These are phyloP conservation scores for Amanita pallidorosea DNA, from an alignment of 768 basidiomycete species.

Conservation along the genomic window DNA sequence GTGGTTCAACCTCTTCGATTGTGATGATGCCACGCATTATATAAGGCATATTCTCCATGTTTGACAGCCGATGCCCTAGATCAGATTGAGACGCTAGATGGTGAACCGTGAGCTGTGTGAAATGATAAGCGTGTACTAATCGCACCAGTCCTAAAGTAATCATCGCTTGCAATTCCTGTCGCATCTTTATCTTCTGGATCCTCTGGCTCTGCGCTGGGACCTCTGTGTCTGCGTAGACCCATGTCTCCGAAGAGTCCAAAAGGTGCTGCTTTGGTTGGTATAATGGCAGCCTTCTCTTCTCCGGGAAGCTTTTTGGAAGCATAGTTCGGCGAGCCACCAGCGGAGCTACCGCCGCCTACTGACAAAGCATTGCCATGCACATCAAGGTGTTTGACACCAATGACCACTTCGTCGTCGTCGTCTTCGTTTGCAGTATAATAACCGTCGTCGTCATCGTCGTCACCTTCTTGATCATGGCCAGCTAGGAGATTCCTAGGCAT, in stretches of 20 bases:
- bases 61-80: slow-evolving; percentile 23
- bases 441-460: slow-evolving; percentile 29
- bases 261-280: slow-evolving; percentile 54
- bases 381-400: slow-evolving; percentile 31
- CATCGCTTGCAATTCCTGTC: slow-evolving; percentile 53
- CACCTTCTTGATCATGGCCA: slow-evolving; percentile 32
- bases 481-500: slow-evolving; percentile 41
- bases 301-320: slow-evolving; percentile 28
- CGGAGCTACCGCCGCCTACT: slow-evolving; percentile 23
- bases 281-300: slow-evolving; percentile 38
- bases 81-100: slow-evolving; percentile 29
- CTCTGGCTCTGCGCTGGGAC: slow-evolving; percentile 26
- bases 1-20: slow-evolving; percentile 52
- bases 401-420: slow-evolving; percentile 17
- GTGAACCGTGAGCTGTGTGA: neutral
- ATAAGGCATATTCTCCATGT: slow-evolving; percentile 40
- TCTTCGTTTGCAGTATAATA: slow-evolving; percentile 23
- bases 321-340: slow-evolving; percentile 14
- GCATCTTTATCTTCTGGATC: slow-evolving; percentile 33
- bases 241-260: slow-evolving; percentile 71
- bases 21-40: slow-evolving; percentile 60
- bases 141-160: slow-evolving; percentile 62
- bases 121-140: slow-evolving; percentile 4
- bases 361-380: slow-evolving; percentile 19
- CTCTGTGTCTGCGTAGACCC: slow-evolving; percentile 30